Percentiles rank a stretch among this genome's conserved stretches.
Evolutionary conservation across 345 rosid species (phyloP).

Genomic region (Gossypium stocksii): DNA sequence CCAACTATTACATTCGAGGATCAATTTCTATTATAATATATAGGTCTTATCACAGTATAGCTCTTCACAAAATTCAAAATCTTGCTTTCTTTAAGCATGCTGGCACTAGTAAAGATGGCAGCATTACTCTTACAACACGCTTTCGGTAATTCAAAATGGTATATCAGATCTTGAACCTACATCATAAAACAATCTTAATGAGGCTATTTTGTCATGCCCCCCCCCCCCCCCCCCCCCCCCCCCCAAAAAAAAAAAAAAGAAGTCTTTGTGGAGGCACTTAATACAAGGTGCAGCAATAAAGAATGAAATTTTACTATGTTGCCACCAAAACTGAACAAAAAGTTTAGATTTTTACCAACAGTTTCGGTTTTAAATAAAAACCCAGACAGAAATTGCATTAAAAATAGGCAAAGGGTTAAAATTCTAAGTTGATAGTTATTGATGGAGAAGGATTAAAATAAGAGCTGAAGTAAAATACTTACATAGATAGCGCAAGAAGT

Average conservation of each 20-base stretch:
- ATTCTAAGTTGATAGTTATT: not conserved
- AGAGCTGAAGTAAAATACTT: not conserved
- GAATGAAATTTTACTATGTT: not conserved
- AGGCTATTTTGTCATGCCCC: not conserved
- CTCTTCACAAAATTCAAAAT: slow-evolving; percentile 65
- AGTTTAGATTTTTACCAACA: not conserved
- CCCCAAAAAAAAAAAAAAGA: too few species aligned
- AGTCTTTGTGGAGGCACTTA: too few species aligned
- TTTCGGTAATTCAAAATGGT: slow-evolving; percentile 79
- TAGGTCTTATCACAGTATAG: slow-evolving; percentile 91
- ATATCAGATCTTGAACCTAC: slow-evolving; percentile 80
- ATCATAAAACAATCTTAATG: slow-evolving; percentile 14
- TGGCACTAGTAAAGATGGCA: slow-evolving; percentile 52
- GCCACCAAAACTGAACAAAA: not conserved
- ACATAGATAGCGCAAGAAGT: not conserved
- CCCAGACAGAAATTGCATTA: not conserved
- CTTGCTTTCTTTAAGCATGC: slow-evolving; percentile 78
- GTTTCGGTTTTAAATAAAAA: not conserved
- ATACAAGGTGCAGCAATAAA: too few species aligned
- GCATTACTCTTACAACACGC: slow-evolving; percentile 60
- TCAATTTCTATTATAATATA: slow-evolving; percentile 72
- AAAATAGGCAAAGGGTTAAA: not conserved
- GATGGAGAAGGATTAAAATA: not conserved
- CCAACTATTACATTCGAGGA: slow-evolving; percentile 63
- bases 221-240: too few species aligned